These are phyloP conservation scores for Thalassiosira mediterranea DNA, from an alignment of 352 stramenopile genomes.

Conservation along the genomic window DNA sequence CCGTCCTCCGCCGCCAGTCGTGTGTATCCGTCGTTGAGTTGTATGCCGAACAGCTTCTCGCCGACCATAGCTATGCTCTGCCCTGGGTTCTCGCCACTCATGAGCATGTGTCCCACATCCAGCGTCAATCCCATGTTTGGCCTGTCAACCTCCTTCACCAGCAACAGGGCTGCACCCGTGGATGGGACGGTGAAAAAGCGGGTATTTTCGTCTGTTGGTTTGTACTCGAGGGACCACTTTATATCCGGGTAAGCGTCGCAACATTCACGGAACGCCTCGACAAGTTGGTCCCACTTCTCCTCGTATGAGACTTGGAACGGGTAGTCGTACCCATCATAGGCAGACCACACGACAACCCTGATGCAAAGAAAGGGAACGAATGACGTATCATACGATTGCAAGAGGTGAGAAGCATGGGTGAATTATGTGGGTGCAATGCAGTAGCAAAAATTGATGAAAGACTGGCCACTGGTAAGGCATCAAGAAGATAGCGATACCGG, in stretches of 20 bases:
- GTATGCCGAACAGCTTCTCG: constrained; percentile 82
- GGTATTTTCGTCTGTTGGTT: constrained; percentile 85
- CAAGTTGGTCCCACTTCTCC: constrained; percentile 78
- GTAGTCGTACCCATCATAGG: constrained; percentile 84
- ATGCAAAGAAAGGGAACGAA: not conserved
- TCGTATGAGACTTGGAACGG: constrained; percentile 80
- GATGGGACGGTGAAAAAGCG: constrained; percentile 83
- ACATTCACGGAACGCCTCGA: constrained; percentile 74
- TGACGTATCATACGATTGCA: too few species aligned
- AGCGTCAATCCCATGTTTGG: constrained; percentile 83
- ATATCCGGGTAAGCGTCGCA: constrained; percentile 80
- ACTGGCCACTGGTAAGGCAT: too few species aligned
- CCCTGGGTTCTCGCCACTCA: constrained; percentile 80
- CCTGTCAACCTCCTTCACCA: constrained; percentile 76
- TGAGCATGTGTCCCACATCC: constrained; percentile 84
- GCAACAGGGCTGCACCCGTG: constrained; percentile 73
- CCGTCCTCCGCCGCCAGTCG: constrained; percentile 81
- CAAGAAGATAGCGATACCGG: too few species aligned
- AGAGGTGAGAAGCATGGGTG: too few species aligned
- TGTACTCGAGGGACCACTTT: constrained; percentile 83
- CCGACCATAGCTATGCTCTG: constrained; percentile 81
- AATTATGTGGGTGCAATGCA: too few species aligned
- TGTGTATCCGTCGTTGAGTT: constrained; percentile 84
- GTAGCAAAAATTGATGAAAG: too few species aligned
- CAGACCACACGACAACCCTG: constrained; percentile 54